Evolutionary conservation across 176 grass and related monocot genomes (phyloP), one percentile per base, ranked within the genome.

Genomic region (Dendrocalamus sinicus): DNA sequence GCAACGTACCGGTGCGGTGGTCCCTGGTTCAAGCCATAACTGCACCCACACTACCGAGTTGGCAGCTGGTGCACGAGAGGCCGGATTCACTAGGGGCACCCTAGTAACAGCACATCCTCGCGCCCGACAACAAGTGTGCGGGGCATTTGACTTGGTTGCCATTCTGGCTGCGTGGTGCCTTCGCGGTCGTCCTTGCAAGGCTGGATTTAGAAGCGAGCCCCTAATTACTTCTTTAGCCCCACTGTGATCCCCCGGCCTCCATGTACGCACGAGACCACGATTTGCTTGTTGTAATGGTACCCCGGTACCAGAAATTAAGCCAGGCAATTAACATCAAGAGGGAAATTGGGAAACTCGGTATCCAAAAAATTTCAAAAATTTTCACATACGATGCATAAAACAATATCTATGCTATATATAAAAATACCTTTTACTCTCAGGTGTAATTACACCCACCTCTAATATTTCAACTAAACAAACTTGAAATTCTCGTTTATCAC

Each of bases 161-260:
- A 6, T 15, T 15, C 13, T 51, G 16, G 13, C 13, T 0, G 50
- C 48, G 12, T 51, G 13, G 48, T 15, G 50, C 50, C 48, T 51
- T 14, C 13, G 13, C 50, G 50, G 50, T 51, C 50, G 13, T 81
- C 77, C 77, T 66, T 4, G 45, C 7, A 37, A 66, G 1, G 67
- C 76, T 80, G 76, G 28, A 72, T 86, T 80, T 46, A 5, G 28
- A 72, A 41, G 55, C 76, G 22, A 80, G 12, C 66, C 12, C 9
- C 60, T 57, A 40, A 39, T 58, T 24, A 30, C 24, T 39, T 39
- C 13, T 65, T 65, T 30, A 35, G 62, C 62, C 26, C 13, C 26
- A 65, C 26, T 65, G 26, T 32, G 26, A 65, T 7, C 24, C 62
- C 22, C 62, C 13, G 12, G 12, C 61, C 26, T 64, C 63, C 28